These are phyloP conservation scores for Peribolospora kevripleyi DNA, from an alignment of 768 basidiomycete species.

Conservation along the genomic window DNA sequence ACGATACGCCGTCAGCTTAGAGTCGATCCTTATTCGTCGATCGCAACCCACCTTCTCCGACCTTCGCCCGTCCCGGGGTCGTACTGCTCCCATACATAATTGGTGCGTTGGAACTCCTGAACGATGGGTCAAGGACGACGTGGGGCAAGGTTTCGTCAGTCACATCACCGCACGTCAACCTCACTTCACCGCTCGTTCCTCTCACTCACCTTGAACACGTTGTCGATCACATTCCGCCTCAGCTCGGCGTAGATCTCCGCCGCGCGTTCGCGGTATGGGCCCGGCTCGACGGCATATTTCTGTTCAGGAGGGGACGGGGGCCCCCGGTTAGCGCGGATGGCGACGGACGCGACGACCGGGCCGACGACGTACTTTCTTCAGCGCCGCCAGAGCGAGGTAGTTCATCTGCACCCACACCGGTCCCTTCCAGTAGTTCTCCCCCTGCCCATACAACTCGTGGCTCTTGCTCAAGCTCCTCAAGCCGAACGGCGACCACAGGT, in stretches of 20 bases:
- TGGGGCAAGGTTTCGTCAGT: neutral
- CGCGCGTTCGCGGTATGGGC: slow-evolving; percentile 57
- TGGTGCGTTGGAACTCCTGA: slow-evolving; percentile 75
- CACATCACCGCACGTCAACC: neutral
- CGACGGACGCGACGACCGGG: neutral
- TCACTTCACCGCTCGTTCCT: neutral
- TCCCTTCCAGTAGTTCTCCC: slow-evolving; percentile 93
- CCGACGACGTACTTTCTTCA: slow-evolving; percentile 37
- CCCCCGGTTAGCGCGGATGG: neutral
- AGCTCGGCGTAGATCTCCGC: slow-evolving; percentile 55
- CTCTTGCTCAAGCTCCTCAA: slow-evolving; percentile 66
- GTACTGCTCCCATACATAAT: slow-evolving; percentile 96
- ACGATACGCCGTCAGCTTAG: slow-evolving; percentile 1
- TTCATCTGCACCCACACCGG: slow-evolving; percentile 98
- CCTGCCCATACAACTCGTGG: slow-evolving; percentile 70
- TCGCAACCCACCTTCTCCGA: slow-evolving; percentile 39
- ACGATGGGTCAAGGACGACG: neutral
- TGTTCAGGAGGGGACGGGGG: slow-evolving; percentile 15
- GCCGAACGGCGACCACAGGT: slow-evolving; percentile 80
- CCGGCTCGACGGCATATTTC: slow-evolving; percentile 52
- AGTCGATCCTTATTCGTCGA: neutral
- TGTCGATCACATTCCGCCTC: slow-evolving; percentile 58
- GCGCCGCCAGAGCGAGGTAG: slow-evolving; percentile 54
- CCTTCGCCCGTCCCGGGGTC: slow-evolving; percentile 63
- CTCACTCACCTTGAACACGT: slow-evolving; percentile 38